Evolutionary conservation across 73 alveolate species (phyloP).

Genomic region (Paramecium sonneborni): DNA sequence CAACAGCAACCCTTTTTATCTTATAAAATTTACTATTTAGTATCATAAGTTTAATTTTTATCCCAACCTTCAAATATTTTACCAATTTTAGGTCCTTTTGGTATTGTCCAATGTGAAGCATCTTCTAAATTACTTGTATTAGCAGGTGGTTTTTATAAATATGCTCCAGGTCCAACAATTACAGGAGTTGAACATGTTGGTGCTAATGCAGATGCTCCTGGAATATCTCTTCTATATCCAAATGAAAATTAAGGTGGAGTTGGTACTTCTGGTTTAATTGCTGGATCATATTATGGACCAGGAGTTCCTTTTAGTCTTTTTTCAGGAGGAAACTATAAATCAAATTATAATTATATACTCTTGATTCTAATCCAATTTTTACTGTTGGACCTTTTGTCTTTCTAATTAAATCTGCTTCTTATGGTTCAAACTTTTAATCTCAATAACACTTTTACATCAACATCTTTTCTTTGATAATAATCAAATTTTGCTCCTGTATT

Average conservation of each 20-base stretch:
- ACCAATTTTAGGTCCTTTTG: constrained; percentile 77
- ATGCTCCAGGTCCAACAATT: constrained; percentile 86
- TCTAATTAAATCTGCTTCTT: constrained; percentile 63
- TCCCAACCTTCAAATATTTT: constrained; percentile 71
- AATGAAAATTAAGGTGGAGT: constrained; percentile 76
- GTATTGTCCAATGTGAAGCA: constrained; percentile 81
- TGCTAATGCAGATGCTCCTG: constrained; percentile 76
- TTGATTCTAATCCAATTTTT: constrained; percentile 62
- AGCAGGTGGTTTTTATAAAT: constrained; percentile 77
- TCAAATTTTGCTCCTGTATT: constrained; percentile 66
- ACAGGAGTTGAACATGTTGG: constrained; percentile 81
- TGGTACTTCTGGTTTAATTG: constrained; percentile 72
- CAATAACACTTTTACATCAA: constrained; percentile 30
- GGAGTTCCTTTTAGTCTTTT: constrained; percentile 78
- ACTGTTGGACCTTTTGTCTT: constrained; percentile 61
- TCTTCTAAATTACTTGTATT: constrained; percentile 72
- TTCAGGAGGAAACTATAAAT: constrained; percentile 64
- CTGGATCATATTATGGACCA: constrained; percentile 84
- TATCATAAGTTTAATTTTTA: constrained; percentile 79
- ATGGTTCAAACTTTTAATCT: constrained; percentile 59
- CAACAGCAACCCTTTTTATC: constrained; percentile 68
- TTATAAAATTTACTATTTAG: constrained; percentile 60
- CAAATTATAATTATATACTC: not conserved
- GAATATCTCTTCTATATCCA: constrained; percentile 78
- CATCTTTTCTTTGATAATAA: constrained; percentile 64